phyloP scores from a whole-genome alignment of 306 rosid species.

The Vicia villosa region DNA sequence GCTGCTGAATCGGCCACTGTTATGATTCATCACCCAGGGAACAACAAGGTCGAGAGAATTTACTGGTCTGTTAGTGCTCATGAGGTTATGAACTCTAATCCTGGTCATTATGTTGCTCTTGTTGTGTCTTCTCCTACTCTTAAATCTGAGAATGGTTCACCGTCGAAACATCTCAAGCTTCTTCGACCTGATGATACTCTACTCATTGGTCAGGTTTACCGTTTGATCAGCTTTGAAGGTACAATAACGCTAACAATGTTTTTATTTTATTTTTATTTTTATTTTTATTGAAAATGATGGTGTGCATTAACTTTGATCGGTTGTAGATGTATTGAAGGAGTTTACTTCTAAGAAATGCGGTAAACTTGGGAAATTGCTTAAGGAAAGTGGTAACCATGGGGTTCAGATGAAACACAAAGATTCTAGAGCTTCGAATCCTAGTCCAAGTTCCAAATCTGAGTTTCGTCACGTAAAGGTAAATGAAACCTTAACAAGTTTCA shows the following conservation, averaged over 20 bases:
- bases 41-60: slow-evolving; percentile 69
- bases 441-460: slow-evolving; percentile 37
- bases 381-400: slow-evolving; percentile 56
- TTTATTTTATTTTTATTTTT: background rate
- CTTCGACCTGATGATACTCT: slow-evolving; percentile 84
- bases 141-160: slow-evolving; percentile 58
- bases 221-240: slow-evolving; percentile 88
- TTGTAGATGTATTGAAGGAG: slow-evolving; percentile 85
- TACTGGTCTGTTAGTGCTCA: slow-evolving; percentile 84
- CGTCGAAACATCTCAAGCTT: slow-evolving; percentile 82
- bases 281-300: background rate
- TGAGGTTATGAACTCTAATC: slow-evolving; percentile 70
- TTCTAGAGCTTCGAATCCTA: slow-evolving; percentile 40
- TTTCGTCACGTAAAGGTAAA: slow-evolving; percentile 43
- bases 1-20: slow-evolving; percentile 93
- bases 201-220: slow-evolving; percentile 86
- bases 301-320: background rate
- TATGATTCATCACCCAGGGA: slow-evolving; percentile 73
- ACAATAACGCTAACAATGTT: background rate
- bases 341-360: slow-evolving; percentile 80
- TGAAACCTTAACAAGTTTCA: too few species aligned
- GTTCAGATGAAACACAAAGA: slow-evolving; percentile 49
- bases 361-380: slow-evolving; percentile 73
- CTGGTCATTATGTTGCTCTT: slow-evolving; percentile 88
- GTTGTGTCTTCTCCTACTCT: slow-evolving; percentile 48